A percentile compares a stretch with the other conserved stretches of the same genome.
Conservation (phyloP, 768 basidiomycete species). For the Chalciporus pseudorubinellus region DNA sequence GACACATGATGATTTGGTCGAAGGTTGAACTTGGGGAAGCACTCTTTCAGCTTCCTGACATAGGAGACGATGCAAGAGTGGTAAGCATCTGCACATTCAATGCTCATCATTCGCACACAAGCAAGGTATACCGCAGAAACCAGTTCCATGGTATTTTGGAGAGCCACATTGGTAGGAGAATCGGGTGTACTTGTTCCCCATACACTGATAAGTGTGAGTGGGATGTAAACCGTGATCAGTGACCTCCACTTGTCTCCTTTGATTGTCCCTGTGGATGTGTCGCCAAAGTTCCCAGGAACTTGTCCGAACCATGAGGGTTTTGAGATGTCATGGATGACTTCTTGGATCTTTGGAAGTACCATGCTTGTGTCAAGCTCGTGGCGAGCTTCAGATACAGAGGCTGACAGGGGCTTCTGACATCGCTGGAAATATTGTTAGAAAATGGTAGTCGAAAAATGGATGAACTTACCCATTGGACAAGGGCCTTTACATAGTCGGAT, state of each 20-base stretch:
- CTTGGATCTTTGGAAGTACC: not conserved
- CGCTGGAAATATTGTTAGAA: not conserved
- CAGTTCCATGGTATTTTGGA: constrained; percentile 30
- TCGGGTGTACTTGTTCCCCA: constrained; percentile 23
- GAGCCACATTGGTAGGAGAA: not conserved
- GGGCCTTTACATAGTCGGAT: not conserved
- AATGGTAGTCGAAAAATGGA: not conserved
- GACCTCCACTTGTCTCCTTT: constrained; percentile 40
- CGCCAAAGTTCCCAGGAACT: constrained; percentile 24
- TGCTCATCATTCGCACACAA: constrained; percentile 14
- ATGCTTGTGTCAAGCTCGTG: not conserved
- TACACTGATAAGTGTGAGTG: constrained; percentile 32
- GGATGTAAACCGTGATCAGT: constrained; percentile 31
- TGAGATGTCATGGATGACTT: not conserved
- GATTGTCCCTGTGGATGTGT: constrained; percentile 27
- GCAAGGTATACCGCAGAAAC: constrained; percentile 26
- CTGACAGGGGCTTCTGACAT: not conserved
- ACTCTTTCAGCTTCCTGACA: constrained; percentile 8
- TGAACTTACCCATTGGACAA: constrained; percentile 9
- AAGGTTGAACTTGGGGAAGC: constrained; percentile 14
- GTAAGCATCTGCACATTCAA: constrained; percentile 9
- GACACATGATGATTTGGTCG: constrained; percentile 33
- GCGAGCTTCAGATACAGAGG: not conserved
- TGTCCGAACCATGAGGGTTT: constrained; percentile 11
- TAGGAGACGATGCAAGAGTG: constrained; percentile 17